These are phyloP conservation scores for Microcos paniculata DNA, from an alignment of 345 rosid species.

Conservation along the genomic window DNA sequence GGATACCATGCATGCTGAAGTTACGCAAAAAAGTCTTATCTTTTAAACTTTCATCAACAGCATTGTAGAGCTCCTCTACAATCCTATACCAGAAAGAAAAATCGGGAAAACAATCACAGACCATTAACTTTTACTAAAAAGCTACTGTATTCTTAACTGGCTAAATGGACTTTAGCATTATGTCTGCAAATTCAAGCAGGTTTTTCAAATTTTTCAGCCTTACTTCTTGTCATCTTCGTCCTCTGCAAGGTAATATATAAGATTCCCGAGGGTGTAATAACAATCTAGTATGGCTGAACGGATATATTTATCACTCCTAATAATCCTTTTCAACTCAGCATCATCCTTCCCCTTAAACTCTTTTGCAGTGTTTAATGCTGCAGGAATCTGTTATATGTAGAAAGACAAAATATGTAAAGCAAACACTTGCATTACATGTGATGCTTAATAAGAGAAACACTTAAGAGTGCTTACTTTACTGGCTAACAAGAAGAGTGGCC, in stretches of 20 bases:
- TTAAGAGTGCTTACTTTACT: conserved; percentile 63
- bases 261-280: conserved; percentile 66
- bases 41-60: neutral
- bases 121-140: neutral
- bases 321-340: conserved; percentile 65
- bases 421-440: conserved; percentile 12
- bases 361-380: conserved; percentile 93
- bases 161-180: neutral
- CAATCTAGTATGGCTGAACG: conserved; percentile 70
- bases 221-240: conserved; percentile 72
- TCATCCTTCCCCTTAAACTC: conserved; percentile 79
- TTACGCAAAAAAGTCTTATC: conserved; percentile 37
- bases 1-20: conserved; percentile 72
- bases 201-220: conserved; percentile 17
- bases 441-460: conserved; percentile 14
- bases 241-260: conserved; percentile 58
- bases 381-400: conserved; percentile 65
- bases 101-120: neutral
- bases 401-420: conserved; percentile 20
- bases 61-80: neutral
- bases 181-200: neutral
- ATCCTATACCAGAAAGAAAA: conserved; percentile 8
- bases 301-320: conserved; percentile 66
- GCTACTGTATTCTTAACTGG: neutral
- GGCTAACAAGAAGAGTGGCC: conserved; percentile 97